phyloP scores from a whole-genome alignment of 2,329 filamentous ascomycete genomes.

The Paecilomyces dactylethromorphus region DNA sequence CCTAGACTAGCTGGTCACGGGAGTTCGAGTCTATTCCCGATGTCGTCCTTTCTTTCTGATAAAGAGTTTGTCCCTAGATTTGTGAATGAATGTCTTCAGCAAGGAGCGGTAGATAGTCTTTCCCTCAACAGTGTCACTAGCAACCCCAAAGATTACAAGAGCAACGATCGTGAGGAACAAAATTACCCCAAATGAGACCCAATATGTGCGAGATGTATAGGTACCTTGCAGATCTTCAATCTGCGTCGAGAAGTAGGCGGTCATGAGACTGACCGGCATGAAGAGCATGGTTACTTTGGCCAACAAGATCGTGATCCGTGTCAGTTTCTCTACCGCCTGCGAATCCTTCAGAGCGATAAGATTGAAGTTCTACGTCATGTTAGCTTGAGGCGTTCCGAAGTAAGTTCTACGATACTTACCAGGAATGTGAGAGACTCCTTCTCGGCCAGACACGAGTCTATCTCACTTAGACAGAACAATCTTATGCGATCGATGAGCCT shows the following conservation, averaged over 20 bases:
- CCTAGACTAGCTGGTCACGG: background rate
- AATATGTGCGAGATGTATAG: constrained; percentile 61
- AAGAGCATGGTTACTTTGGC: constrained; percentile 72
- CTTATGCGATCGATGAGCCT: constrained; percentile 55
- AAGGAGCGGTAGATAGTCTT: constrained; percentile 45
- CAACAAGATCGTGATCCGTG: constrained; percentile 63
- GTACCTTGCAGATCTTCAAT: constrained; percentile 49
- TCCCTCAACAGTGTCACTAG: constrained; percentile 53
- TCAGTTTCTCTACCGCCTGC: constrained; percentile 63
- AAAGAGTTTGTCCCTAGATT: constrained; percentile 13
- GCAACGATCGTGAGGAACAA: constrained; percentile 53
- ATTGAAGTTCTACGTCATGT: constrained; percentile 60
- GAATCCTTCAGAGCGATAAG: constrained; percentile 71
- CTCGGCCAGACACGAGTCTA: constrained; percentile 59
- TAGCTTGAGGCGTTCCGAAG: constrained; percentile 1
- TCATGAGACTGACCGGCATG: constrained; percentile 68
- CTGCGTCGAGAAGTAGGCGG: constrained; percentile 65
- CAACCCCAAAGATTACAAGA: constrained; percentile 51
- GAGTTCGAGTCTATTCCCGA: background rate
- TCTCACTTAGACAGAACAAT: constrained; percentile 57
- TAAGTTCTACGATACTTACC: constrained; percentile 35
- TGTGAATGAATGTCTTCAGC: constrained; percentile 27
- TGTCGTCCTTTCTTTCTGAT: background rate
- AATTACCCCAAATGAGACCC: constrained; percentile 60
- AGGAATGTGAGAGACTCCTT: constrained; percentile 65